Base-by-base conservation (phyloP, 177 flowering plant genomes). In the Vitis hybrid region DNA sequence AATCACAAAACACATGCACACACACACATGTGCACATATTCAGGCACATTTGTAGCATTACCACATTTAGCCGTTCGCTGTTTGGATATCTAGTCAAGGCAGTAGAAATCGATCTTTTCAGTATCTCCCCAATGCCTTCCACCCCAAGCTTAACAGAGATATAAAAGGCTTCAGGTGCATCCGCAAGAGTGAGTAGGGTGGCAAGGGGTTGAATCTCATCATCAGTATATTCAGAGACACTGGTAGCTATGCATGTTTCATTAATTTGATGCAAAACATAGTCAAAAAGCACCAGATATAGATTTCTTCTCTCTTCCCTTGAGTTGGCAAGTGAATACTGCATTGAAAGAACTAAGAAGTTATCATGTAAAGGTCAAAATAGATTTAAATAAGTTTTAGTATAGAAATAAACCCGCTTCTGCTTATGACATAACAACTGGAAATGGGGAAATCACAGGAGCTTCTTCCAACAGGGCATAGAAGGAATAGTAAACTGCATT, bases 121-220 rank as follows among this genome's bases (percentile, higher is more conserved):
- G 71, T 70, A 93, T 81, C 74, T 86, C 94, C 62, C 93, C 92
- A 79, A 95, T 84, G 62, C 97, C 98, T 78, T 89, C 93, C 45
- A 93, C 78, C 59, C 99, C 97, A 72, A 93, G 88, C 79, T 89
- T 95, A 63, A 91, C 89, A 75, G 98, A 87, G 60, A 93, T 86
- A 70, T 90, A 85, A 70, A 90, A 92, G 55, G 99, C 99, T 81
- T 91, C 97, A 72, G 99, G 91, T 51, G 97, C 98, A 82, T 93
- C 88, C 65, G 91, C 93, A 73, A 87, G 89, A 77, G 80, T 69
- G 50, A 95, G 91, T 82, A 89, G 70, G 10, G 82, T 70, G 32
- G 92, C 93, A 72, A 95, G 77, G 70, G 89, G 90, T 74, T 85
- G 92, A 70, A 88, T 83, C 77, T 93, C 99, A 74, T 90, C 93